A percentile compares a stretch with the other conserved stretches of the same genome.
phyloP scores from a whole-genome alignment of 768 basidiomycete genomes.

The Galerina sulciceps region DNA sequence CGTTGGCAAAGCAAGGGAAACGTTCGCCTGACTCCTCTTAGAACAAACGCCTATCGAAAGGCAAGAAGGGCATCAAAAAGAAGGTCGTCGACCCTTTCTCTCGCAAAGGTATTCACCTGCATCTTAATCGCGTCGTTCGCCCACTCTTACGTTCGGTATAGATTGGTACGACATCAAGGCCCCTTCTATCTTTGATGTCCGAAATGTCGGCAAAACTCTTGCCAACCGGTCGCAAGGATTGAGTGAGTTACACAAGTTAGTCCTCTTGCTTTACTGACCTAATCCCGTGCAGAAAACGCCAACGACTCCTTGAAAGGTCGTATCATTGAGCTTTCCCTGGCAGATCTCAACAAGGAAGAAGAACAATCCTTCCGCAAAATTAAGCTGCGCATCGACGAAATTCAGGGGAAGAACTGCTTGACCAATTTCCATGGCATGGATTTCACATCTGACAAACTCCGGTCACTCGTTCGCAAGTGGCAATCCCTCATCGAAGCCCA shows the following conservation, averaged over 20 bases:
- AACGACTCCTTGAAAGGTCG: slow-evolving; percentile 98
- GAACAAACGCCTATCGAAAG: slow-evolving; percentile 99
- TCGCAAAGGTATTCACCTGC: slow-evolving; percentile 78
- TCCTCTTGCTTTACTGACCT: neutral
- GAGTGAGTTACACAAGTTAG: slow-evolving; percentile 62
- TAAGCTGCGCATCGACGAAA: slow-evolving; percentile 94
- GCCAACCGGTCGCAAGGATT: slow-evolving; percentile 98
- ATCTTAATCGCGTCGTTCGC: neutral
- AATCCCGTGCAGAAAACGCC: slow-evolving; percentile 78
- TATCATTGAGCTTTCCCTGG: slow-evolving; percentile 94
- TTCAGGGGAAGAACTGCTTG: slow-evolving; percentile 98
- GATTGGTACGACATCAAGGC: slow-evolving; percentile 99
- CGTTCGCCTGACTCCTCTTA: slow-evolving; percentile 33
- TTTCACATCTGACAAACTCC: slow-evolving; percentile 99
- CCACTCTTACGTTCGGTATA: slow-evolving; percentile 29
- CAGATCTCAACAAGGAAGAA: slow-evolving; percentile 99
- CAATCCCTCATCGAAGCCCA: slow-evolving; percentile 98
- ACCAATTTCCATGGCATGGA: slow-evolving; percentile 99
- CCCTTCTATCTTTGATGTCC: slow-evolving; percentile 95
- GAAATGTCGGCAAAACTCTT: slow-evolving; percentile 97
- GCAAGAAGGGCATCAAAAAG: slow-evolving; percentile 99
- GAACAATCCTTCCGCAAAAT: slow-evolving; percentile 99
- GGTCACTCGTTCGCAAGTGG: slow-evolving; percentile 99
- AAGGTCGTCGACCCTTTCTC: slow-evolving; percentile 99
- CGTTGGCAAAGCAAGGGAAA: neutral